Percentiles rank a stretch among this genome's conserved stretches.
Evolutionary conservation across 179 eudicot genomes (phyloP).

Genomic region (Beta macrorhiza): DNA sequence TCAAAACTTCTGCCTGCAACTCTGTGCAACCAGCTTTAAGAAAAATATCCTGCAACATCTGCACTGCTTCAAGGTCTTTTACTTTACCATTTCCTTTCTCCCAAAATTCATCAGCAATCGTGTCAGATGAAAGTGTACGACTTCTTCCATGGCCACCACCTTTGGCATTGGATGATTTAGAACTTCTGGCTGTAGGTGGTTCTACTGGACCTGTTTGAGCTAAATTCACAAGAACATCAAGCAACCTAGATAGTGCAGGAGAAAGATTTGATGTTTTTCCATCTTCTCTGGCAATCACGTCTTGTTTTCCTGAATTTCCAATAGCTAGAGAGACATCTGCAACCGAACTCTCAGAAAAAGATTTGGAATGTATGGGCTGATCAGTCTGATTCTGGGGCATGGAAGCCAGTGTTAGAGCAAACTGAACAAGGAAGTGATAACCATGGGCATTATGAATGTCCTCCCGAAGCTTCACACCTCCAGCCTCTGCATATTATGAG

Average conservation of each 20-base stretch:
- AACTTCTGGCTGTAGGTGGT: slow-evolving; percentile 39
- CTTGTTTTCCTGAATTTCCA: slow-evolving; percentile 31
- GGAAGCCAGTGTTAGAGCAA: slow-evolving; percentile 75
- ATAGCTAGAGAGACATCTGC: slow-evolving; percentile 33
- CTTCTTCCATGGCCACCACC: slow-evolving; percentile 70
- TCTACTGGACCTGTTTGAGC: slow-evolving; percentile 79
- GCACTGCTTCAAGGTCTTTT: slow-evolving; percentile 96
- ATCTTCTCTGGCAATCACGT: slow-evolving; percentile 41
- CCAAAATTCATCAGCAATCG: slow-evolving; percentile 57
- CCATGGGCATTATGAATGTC: slow-evolving; percentile 99
- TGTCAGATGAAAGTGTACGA: slow-evolving; percentile 58
- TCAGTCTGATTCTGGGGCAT: slow-evolving; percentile 40
- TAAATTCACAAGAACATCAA: slow-evolving; percentile 90
- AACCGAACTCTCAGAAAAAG: slow-evolving; percentile 42
- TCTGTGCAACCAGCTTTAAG: slow-evolving; percentile 83
- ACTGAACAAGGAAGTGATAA: slow-evolving; percentile 93
- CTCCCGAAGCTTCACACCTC: slow-evolving; percentile 91
- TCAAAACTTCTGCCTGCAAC: slow-evolving; percentile 92
- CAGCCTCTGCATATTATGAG: slow-evolving; percentile 68
- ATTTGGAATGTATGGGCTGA: slow-evolving; percentile 34
- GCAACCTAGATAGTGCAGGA: slow-evolving; percentile 78
- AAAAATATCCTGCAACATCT: slow-evolving; percentile 96
- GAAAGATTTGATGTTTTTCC: slow-evolving; percentile 56
- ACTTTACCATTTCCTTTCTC: slow-evolving; percentile 78
- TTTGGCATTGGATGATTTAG: slow-evolving; percentile 47